phyloP scores from a whole-genome alignment of 202 grass and related monocot species.

The Schoenoplectus tabernaemontani region DNA sequence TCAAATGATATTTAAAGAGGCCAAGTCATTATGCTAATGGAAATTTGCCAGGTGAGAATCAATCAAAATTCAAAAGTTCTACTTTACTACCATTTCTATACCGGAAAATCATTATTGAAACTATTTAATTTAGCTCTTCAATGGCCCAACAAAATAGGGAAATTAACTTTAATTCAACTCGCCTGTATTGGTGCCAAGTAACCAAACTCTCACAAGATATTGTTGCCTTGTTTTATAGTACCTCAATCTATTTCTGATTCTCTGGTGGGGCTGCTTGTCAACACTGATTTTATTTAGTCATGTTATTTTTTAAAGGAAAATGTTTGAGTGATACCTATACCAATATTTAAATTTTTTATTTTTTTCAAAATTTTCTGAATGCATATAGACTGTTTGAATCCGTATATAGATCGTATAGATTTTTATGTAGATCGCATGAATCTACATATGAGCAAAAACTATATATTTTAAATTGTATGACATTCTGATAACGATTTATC shows the following conservation, averaged over 20 bases:
- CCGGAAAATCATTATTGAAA: neutral
- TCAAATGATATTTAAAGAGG: slow-evolving; percentile 5
- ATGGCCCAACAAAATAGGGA: neutral
- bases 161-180: neutral
- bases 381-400: too few relatives aligned
- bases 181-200: neutral
- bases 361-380: too few relatives aligned
- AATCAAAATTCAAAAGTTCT: neutral
- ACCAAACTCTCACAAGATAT: too few relatives aligned
- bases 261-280: neutral
- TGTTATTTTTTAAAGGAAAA: neutral
- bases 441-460: too few relatives aligned
- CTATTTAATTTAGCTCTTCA: neutral
- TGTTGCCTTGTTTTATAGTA: too few relatives aligned
- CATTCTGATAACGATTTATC: too few relatives aligned
- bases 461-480: too few relatives aligned
- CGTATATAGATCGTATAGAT: too few relatives aligned
- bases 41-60: slow-evolving; percentile 4
- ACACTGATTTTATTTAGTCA: neutral
- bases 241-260: too few relatives aligned
- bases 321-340: too few relatives aligned
- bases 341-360: too few relatives aligned
- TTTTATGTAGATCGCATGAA: too few relatives aligned
- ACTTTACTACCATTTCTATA: neutral
- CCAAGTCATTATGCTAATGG: neutral